Conservation (phyloP, 331 rosid genomes). For the Pyracantha coccinea region DNA sequence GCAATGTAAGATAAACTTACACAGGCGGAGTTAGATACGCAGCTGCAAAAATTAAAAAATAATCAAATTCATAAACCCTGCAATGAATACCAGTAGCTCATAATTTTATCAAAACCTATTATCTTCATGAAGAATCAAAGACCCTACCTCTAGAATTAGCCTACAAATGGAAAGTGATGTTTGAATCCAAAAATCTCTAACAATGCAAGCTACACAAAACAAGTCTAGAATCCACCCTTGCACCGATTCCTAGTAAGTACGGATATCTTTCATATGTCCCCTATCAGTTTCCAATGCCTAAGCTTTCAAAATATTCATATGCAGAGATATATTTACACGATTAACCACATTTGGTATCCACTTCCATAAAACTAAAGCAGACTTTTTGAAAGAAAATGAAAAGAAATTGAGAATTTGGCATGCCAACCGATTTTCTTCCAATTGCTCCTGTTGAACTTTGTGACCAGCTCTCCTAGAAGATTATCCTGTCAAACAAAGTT, state of each 20-base stretch:
- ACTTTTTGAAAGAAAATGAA: background rate
- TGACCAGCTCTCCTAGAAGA: constrained; percentile 31
- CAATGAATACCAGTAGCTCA: background rate
- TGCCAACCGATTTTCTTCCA: constrained; percentile 46
- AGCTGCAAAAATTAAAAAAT: background rate
- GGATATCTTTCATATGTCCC: too few species aligned
- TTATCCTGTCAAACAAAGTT: constrained; percentile 33
- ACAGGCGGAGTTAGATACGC: too few species aligned
- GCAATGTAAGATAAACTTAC: too few species aligned
- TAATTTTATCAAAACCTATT: background rate
- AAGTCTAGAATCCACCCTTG: background rate
- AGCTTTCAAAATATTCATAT: background rate
- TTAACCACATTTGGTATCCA: background rate
- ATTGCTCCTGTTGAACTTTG: constrained; percentile 29
- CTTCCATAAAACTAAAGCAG: background rate
- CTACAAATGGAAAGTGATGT: background rate
- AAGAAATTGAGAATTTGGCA: background rate
- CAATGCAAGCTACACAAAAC: background rate
- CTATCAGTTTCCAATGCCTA: background rate
- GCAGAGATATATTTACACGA: background rate
- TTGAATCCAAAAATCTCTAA: background rate
- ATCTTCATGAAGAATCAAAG: background rate
- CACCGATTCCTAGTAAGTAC: too few species aligned
- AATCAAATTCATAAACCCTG: too few species aligned
- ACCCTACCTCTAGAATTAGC: background rate